Evolutionary conservation across 179 eudicot species (phyloP).

Genomic region (Spergularia azorica): DNA sequence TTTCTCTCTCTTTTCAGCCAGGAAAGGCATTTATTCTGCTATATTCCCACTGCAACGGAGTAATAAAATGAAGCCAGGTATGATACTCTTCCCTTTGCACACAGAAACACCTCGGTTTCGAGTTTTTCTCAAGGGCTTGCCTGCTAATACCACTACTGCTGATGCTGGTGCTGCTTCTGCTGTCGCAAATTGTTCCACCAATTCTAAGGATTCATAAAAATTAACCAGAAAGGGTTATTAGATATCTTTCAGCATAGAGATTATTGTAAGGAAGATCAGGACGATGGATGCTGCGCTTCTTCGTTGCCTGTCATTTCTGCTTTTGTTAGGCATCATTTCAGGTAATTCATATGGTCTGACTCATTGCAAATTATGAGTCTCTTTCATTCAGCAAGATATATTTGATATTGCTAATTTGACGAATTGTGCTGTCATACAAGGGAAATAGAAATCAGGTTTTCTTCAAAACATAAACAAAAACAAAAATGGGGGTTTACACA

Average conservation of each 20-base stretch:
- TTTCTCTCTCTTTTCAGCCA: constrained; percentile 50
- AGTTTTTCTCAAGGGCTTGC: constrained; percentile 27
- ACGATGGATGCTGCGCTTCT: constrained; percentile 44
- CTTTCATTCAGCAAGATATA: background rate
- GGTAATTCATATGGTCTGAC: constrained; percentile 40
- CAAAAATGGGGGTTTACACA: too few relatives aligned
- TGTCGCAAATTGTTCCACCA: constrained; percentile 11
- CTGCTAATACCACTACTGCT: background rate
- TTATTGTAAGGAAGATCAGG: background rate
- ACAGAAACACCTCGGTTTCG: constrained; percentile 25
- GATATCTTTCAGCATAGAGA: constrained; percentile 1
- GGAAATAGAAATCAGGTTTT: too few relatives aligned
- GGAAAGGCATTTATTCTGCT: constrained; percentile 74
- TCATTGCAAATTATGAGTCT: background rate
- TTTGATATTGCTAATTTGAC: too few relatives aligned
- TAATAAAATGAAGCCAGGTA: constrained; percentile 32
- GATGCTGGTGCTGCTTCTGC: background rate
- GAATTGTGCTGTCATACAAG: too few relatives aligned
- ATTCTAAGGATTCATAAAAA: background rate
- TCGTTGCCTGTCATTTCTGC: constrained; percentile 36
- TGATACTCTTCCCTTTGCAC: constrained; percentile 45
- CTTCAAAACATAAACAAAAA: too few relatives aligned
- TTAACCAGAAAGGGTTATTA: background rate
- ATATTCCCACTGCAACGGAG: constrained; percentile 25
- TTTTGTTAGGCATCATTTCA: constrained; percentile 45